Conservation (phyloP, 1,139 yeast species). For the Saccharomycopsis hybrid region DNA sequence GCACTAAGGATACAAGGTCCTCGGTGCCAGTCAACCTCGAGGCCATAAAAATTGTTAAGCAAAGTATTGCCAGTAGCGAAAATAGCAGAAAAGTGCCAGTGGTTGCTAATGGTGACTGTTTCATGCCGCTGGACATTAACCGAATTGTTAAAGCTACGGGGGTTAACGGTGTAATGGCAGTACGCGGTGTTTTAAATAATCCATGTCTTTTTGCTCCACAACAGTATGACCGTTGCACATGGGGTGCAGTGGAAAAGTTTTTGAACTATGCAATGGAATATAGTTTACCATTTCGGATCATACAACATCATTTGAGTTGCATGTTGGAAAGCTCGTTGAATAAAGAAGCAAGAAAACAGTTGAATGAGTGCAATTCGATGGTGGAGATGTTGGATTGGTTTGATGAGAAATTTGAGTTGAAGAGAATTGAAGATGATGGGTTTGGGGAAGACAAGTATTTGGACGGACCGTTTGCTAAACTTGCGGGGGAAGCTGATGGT, state of each 20-base stretch:
- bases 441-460: slow-evolving; percentile 45
- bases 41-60: slow-evolving; percentile 65
- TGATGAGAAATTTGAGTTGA: slow-evolving; percentile 59
- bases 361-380: slow-evolving; percentile 56
- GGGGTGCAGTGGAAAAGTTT: slow-evolving; percentile 83
- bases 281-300: slow-evolving; percentile 76
- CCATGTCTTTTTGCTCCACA: slow-evolving; percentile 69
- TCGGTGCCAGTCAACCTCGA: slow-evolving; percentile 77
- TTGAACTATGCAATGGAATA: slow-evolving; percentile 73
- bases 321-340: slow-evolving; percentile 62
- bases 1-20: slow-evolving; percentile 79
- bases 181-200: slow-evolving; percentile 75
- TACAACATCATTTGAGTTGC: slow-evolving; percentile 83
- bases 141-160: slow-evolving; percentile 60
- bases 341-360: slow-evolving; percentile 47
- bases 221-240: slow-evolving; percentile 69
- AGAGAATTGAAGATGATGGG: slow-evolving; percentile 58
- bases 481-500: too few species aligned
- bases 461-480: not conserved
- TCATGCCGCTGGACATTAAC: slow-evolving; percentile 54
- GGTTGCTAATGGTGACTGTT: slow-evolving; percentile 94
- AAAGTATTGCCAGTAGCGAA: slow-evolving; percentile 33
- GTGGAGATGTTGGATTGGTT: slow-evolving; percentile 77
- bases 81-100: slow-evolving; percentile 51
- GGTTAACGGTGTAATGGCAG: slow-evolving; percentile 94